These are phyloP conservation scores for Skeletonema marinoi DNA, from an alignment of 108 stramenopile genomes.

Conservation along the genomic window DNA sequence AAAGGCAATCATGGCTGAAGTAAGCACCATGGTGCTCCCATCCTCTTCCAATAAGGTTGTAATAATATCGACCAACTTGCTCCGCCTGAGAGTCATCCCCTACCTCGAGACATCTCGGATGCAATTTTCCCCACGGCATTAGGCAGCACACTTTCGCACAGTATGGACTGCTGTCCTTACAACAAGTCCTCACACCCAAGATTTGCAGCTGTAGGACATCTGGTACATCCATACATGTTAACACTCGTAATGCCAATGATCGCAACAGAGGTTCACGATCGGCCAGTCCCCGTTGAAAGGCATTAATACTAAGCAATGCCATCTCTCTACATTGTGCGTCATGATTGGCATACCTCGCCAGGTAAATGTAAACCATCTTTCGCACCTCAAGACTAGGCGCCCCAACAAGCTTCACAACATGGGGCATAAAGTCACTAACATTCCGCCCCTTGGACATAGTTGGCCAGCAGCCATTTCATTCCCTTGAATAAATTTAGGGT, in stretches of 20 bases:
- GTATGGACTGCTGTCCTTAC: conserved; percentile 92
- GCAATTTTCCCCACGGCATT: conserved; percentile 94
- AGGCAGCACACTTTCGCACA: conserved; percentile 97
- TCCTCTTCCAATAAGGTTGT: conserved; percentile 74
- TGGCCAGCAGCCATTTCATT: conserved; percentile 99
- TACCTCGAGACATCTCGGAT: conserved; percentile 55
- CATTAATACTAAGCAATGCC: conserved; percentile 93
- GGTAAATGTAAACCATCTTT: conserved; percentile 99
- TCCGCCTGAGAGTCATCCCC: conserved; percentile 55
- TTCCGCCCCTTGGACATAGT: conserved; percentile 95
- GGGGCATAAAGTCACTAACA: conserved; percentile 96
- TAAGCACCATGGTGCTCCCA: conserved; percentile 93
- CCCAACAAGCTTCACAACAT: conserved; percentile 95
- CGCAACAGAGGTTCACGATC: conserved; percentile 93
- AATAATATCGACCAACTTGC: conserved; percentile 63
- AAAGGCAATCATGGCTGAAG: conserved; percentile 90
- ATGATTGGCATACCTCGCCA: conserved; percentile 93
- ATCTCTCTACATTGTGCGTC: conserved; percentile 92
- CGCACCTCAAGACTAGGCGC: conserved; percentile 92
- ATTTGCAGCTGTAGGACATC: conserved; percentile 99
- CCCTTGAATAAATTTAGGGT: conserved; percentile 85
- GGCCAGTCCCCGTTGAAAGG: conserved; percentile 96
- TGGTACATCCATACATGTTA: conserved; percentile 94
- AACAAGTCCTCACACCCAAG: conserved; percentile 94
- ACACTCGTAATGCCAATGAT: conserved; percentile 94